Percentiles rank a stretch among this genome's conserved stretches.
Conservation (phyloP, 768 basidiomycete species). For the Mycena vulgaris region DNA sequence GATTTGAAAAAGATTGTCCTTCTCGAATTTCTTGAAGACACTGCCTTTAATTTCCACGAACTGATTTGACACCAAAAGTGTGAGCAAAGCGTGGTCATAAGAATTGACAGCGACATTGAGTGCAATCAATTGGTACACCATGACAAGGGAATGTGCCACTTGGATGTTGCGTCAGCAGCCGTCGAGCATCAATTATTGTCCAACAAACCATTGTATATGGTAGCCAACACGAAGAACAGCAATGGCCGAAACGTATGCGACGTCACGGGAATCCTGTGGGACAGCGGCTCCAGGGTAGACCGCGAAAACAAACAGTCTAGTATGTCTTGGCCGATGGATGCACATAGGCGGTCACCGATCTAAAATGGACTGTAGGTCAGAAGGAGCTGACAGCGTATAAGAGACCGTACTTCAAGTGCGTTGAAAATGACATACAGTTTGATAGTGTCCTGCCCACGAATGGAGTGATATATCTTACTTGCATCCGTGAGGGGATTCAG, state of each 20-base stretch:
- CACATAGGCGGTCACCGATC: constrained; percentile 96
- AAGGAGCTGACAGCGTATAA: constrained; percentile 2
- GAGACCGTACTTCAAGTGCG: constrained; percentile 88
- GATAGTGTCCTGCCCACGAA: constrained; percentile 98
- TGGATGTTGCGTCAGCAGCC: background rate
- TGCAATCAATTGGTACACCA: constrained; percentile 95
- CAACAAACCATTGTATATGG: constrained; percentile 83
- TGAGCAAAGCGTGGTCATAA: constrained; percentile 95
- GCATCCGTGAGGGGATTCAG: constrained; percentile 91
- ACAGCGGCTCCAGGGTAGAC: constrained; percentile 85
- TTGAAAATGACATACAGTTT: constrained; percentile 99
- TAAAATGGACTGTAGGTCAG: constrained; percentile 49
- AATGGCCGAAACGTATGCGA: constrained; percentile 83
- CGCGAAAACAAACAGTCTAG: constrained; percentile 96
- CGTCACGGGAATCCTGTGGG: constrained; percentile 72
- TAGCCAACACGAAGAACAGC: constrained; percentile 86
- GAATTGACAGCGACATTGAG: constrained; percentile 99
- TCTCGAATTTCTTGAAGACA: constrained; percentile 99
- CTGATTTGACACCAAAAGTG: constrained; percentile 95
- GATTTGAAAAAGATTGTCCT: constrained; percentile 98
- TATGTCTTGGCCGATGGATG: constrained; percentile 97
- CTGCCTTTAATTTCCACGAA: constrained; percentile 99
- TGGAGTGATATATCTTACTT: constrained; percentile 98
- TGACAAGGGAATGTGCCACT: constrained; percentile 94
- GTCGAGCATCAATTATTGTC: background rate